These are phyloP conservation scores for Arachis stenosperma DNA, from an alignment of 306 rosid species.

Conservation along the genomic window DNA sequence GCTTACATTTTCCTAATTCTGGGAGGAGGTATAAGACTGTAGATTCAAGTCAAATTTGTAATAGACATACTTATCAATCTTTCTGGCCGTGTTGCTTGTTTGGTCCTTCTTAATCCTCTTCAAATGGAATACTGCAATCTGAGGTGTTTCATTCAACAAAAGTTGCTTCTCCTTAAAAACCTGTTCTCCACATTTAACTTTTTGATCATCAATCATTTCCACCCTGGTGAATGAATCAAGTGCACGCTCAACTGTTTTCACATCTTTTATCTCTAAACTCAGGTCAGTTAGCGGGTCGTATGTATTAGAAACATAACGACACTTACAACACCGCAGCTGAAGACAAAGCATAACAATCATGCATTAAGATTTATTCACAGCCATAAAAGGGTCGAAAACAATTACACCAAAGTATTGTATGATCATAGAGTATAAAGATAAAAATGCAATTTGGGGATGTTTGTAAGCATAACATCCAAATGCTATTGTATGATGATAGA, in stretches of 20 bases:
- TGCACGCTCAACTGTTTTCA: slow-evolving; percentile 49
- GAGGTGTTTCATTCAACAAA: slow-evolving; percentile 52
- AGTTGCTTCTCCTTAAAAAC: slow-evolving; percentile 63
- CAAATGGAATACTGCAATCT: slow-evolving; percentile 56
- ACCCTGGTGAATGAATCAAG: slow-evolving; percentile 60
- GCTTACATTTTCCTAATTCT: slow-evolving; percentile 44
- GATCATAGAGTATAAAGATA: neutral
- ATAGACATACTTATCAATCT: slow-evolving; percentile 54
- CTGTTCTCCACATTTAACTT: slow-evolving; percentile 51
- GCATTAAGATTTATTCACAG: neutral
- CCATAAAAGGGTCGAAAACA: neutral
- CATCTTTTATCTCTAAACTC: slow-evolving; percentile 66
- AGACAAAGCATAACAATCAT: slow-evolving; percentile 4
- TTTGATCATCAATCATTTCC: slow-evolving; percentile 55
- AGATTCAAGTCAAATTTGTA: slow-evolving; percentile 61
- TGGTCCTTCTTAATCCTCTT: slow-evolving; percentile 57
- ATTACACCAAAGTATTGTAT: neutral
- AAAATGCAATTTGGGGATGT: too few species aligned
- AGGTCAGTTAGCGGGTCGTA: slow-evolving; percentile 61
- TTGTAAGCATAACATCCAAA: too few species aligned
- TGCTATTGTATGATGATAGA: too few species aligned
- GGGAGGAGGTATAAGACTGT: slow-evolving; percentile 46
- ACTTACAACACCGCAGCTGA: slow-evolving; percentile 65
- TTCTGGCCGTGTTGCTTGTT: slow-evolving; percentile 37
- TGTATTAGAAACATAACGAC: slow-evolving; percentile 59